Conservation (phyloP, 176 grass and related monocot genomes). For the Cenchrus americanus region DNA sequence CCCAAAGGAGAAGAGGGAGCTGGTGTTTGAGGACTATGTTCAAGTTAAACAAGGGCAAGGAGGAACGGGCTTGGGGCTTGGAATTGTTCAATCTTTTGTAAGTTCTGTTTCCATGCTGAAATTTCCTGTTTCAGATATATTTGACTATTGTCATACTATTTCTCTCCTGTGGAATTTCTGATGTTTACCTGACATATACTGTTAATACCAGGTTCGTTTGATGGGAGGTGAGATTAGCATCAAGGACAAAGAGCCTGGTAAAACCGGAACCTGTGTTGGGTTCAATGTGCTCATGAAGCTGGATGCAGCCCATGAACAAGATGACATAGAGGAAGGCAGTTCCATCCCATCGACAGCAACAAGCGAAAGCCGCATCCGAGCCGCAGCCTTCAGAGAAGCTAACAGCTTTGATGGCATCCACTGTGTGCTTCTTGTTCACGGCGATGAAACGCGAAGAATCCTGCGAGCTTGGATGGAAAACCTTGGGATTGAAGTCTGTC, state of each 20-base stretch:
- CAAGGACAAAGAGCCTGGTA: constrained; percentile 54
- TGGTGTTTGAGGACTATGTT: constrained; percentile 76
- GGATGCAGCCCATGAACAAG: not conserved
- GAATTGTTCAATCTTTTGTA: constrained; percentile 88
- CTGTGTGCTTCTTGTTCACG: constrained; percentile 67
- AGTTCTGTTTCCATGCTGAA: not conserved
- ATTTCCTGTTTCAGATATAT: not conserved
- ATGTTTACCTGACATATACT: not conserved
- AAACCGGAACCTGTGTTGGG: constrained; percentile 66
- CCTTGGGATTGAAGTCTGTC: constrained; percentile 63
- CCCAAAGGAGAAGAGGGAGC: constrained; percentile 62
- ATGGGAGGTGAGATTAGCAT: constrained; percentile 96
- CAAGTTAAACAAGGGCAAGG: constrained; percentile 68
- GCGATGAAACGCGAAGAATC: constrained; percentile 62
- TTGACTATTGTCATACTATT: not conserved
- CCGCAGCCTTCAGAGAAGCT: constrained; percentile 22
- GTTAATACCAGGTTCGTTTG: constrained; percentile 56
- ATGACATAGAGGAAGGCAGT: constrained; percentile 38
- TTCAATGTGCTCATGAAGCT: constrained; percentile 70
- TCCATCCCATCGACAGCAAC: not conserved
- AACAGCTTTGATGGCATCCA: constrained; percentile 53
- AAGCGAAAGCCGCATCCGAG: not conserved
- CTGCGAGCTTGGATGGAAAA: constrained; percentile 62
- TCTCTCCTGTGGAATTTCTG: not conserved
- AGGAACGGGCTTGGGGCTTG: constrained; percentile 75